Base-by-base conservation (phyloP, 2,329 filamentous ascomycete genomes). In the Cytospora piceicola region DNA sequence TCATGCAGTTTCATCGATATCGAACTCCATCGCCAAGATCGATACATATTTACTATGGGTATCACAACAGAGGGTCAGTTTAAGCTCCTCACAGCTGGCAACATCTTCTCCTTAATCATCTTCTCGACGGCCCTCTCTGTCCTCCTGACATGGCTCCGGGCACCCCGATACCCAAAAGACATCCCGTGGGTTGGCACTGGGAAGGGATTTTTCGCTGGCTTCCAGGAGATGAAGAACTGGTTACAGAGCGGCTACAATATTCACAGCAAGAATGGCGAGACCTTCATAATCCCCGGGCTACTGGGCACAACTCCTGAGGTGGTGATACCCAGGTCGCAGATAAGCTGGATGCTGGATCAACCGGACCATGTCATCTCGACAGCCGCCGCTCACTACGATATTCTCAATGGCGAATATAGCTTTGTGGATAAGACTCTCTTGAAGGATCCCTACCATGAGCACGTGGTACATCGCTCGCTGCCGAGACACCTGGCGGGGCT, bases 301-400 rank as follows among this genome's bases (percentile, higher is more conserved):
- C 75, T 80, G 0, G 77, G 77, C 9, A 75, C 78, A 2, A 75
- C 78, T 1, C 73, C 77, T 27, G 80, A 83, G 54, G 77, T 83
- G 49, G 76, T 83, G 58, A 72, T 83, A 4, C 81, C 81, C 2
- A 75, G 73, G 4, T 77, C 75, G 0, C 78, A 82, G 69, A 77
- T 80, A 11, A 70, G 73, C 11, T 83, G 81, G 81, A 76, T 83
- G 71, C 76, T 83, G 65, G 79, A 81, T 52, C 77, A 80, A 68
- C 80, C 81, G n/a, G 81, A 83, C 63, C 70, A 72, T 32, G 69
- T 79, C 2, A 72, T 82, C 32, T 81, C 79, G 1, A 73, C 79
- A 0, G 71, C 77, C 58, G 72, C 77, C 1, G 80, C 81, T 0
- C 81, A 81, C 68, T 74, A 76, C 53, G 73, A 75, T n/a, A 67